Evolutionary conservation across 2,329 filamentous ascomycete species (phyloP), one percentile per base, ranked within the genome.

Genomic region (Nigrograna mackinnonii): DNA sequence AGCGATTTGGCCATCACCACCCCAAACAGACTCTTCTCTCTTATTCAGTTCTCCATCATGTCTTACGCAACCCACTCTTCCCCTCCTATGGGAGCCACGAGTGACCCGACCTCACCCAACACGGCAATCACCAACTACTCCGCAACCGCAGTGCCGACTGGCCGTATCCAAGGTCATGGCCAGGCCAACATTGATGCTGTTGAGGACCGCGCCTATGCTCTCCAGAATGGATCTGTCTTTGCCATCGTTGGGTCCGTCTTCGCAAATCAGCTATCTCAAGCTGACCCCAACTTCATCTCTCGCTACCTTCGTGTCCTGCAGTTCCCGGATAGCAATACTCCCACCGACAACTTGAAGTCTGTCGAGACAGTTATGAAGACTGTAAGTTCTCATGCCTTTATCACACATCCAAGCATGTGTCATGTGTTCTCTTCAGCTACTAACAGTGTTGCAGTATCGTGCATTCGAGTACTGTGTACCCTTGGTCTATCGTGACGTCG

Each of bases 401-500:
- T n/a, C n/a, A n/a, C n/a, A n/a, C n/a, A n/a, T n/a, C n/a, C n/a
- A n/a, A n/a, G n/a, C n/a, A n/a, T n/a, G n/a, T n/a, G n/a, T n/a
- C n/a, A n/a, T n/a, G n/a, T 17, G 4, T 13, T 17, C 31, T 28
- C 24, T 33, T 17, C 31, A 11, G 22, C 41, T 36, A 34, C 58
- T 65, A 26, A 66, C 49, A 3, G 16, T 19, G 17, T 6, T 37
- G 20, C 30, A 66, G 62, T 62, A 63, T 33, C 42, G 41, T 14
- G 48, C 50, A 46, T 67, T 66, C 54, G 28, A 45, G 31, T 43
- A 37, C 7, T 46, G 46, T 3, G 50, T 58, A 7, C 56, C 58
- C 13, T 34, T 57, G 22, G 55, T 60, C 37, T 41, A 31, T 35
- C 45, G 47, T 22, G 16, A 17, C 9, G 31, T 11, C 24, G 24